Conservation (phyloP, 1,284 basidiomycete genomes). For the Heliocybe sulcata region DNA sequence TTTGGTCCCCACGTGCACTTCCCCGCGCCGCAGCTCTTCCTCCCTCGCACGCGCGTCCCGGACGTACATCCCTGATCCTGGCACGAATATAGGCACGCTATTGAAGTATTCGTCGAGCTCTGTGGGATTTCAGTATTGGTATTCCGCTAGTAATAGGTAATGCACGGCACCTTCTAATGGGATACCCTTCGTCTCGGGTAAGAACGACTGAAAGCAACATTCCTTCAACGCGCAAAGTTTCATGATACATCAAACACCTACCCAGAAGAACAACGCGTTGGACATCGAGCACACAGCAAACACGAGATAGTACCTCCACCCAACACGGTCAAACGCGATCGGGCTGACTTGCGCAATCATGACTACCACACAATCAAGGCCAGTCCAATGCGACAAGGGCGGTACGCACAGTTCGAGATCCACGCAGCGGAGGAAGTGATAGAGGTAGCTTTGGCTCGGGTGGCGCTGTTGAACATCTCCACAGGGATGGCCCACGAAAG, state of each 20-base stretch:
- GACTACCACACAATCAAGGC: slow-evolving; percentile 8
- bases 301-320: slow-evolving; percentile 45
- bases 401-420: slow-evolving; percentile 34
- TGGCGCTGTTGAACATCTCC: slow-evolving; percentile 48
- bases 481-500: slow-evolving; percentile 16
- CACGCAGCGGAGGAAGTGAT: slow-evolving; percentile 47
- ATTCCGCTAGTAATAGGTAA: neutral
- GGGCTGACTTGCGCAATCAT: slow-evolving; percentile 42
- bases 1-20: no score
- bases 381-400: neutral
- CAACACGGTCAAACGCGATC: slow-evolving; percentile 40
- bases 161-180: slow-evolving; percentile 31
- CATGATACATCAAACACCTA: slow-evolving; percentile 8
- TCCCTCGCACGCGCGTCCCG: no score
- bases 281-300: slow-evolving; percentile 57
- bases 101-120: slow-evolving; percentile 54
- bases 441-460: slow-evolving; percentile 52
- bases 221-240: neutral
- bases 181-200: slow-evolving; percentile 37
- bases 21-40: no score
- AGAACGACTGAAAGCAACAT: slow-evolving; percentile 9
- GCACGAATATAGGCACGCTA: slow-evolving; percentile 39
- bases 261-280: slow-evolving; percentile 54
- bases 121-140: slow-evolving; percentile 10
- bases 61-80: no score